Evolutionary conservation across 768 basidiomycete species (phyloP).

Genomic region (Hygrophoropsis aurantiaca): DNA sequence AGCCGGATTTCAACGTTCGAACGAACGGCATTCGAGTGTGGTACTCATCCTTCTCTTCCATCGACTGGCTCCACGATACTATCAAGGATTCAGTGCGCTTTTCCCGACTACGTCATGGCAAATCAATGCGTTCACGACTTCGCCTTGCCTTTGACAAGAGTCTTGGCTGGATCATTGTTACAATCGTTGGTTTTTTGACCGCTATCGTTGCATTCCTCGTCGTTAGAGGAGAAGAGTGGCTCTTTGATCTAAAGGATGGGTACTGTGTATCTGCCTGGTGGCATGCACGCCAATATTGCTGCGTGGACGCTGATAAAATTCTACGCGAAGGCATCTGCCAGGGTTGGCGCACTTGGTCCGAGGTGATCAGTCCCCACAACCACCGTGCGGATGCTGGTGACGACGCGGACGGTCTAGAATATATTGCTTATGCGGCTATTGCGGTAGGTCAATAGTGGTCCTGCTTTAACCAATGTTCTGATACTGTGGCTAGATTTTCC

Average conservation of each 20-base stretch:
- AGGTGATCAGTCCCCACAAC: constrained; percentile 42
- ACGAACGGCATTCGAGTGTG: constrained; percentile 83
- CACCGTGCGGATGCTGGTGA: constrained; percentile 11
- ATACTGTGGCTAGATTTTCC: constrained; percentile 49
- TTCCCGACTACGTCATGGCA: constrained; percentile 65
- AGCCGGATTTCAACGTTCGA: constrained; percentile 55
- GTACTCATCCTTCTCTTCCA: constrained; percentile 88
- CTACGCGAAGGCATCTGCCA: constrained; percentile 44
- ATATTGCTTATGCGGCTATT: constrained; percentile 65
- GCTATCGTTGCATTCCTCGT: constrained; percentile 87
- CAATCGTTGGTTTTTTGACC: constrained; percentile 82
- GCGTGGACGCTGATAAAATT: constrained; percentile 30
- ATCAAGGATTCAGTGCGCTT: constrained; percentile 91
- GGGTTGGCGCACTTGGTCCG: constrained; percentile 77
- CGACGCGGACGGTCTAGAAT: constrained; percentile 55
- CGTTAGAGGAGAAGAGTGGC: constrained; percentile 79
- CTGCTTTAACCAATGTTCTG: not conserved
- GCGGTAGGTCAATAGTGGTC: constrained; percentile 58
- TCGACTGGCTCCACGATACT: constrained; percentile 96
- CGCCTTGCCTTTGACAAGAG: constrained; percentile 70
- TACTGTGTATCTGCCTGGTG: constrained; percentile 73
- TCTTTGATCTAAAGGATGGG: constrained; percentile 93
- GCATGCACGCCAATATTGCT: constrained; percentile 82
- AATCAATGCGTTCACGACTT: constrained; percentile 66
- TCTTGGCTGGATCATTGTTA: constrained; percentile 87